These are phyloP conservation scores for Hemisphaericaspora subhashii DNA, from an alignment of 1,139 yeast genomes.

Conservation along the genomic window DNA sequence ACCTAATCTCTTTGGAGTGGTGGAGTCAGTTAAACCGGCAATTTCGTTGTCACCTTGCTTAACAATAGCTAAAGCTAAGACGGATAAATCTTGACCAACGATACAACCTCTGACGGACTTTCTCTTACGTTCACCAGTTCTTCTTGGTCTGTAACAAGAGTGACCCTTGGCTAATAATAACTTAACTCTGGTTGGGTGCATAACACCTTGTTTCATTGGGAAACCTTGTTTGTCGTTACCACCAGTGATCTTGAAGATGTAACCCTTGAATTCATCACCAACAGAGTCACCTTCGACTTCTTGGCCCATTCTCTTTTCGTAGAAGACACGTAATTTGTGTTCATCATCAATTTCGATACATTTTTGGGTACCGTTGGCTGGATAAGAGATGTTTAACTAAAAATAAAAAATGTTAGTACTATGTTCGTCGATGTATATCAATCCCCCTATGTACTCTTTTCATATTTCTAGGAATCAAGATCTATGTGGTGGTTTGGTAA, in stretches of 20 bases:
- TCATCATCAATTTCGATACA: constrained; percentile 97
- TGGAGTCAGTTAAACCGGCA: constrained; percentile 91
- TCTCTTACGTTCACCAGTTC: constrained; percentile 99
- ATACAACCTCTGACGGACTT: constrained; percentile 99
- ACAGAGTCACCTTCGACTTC: constrained; percentile 98
- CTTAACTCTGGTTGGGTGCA: constrained; percentile 99
- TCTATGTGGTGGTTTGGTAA: no score
- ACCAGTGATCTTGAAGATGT: constrained; percentile 97
- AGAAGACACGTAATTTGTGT: constrained; percentile 97
- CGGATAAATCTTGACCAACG: constrained; percentile 96
- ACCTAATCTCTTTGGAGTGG: constrained; percentile 98
- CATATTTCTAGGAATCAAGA: no score
- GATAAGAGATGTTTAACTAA: constrained; percentile 98
- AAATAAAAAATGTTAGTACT: constrained; percentile 19
- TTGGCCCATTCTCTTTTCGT: constrained; percentile 99
- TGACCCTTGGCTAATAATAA: constrained; percentile 90
- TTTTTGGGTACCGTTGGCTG: constrained; percentile 99
- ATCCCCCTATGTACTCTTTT: background rate
- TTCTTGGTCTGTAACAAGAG: constrained; percentile 99
- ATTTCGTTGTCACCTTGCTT: constrained; percentile 97
- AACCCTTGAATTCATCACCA: constrained; percentile 99
- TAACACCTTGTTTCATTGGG: constrained; percentile 99
- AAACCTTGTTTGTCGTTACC: constrained; percentile 99
- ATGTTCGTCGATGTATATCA: background rate
- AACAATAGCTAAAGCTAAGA: constrained; percentile 86